Conservation (phyloP, 2,329 filamentous ascomycete species). For the Hymenoscyphus occultus region DNA sequence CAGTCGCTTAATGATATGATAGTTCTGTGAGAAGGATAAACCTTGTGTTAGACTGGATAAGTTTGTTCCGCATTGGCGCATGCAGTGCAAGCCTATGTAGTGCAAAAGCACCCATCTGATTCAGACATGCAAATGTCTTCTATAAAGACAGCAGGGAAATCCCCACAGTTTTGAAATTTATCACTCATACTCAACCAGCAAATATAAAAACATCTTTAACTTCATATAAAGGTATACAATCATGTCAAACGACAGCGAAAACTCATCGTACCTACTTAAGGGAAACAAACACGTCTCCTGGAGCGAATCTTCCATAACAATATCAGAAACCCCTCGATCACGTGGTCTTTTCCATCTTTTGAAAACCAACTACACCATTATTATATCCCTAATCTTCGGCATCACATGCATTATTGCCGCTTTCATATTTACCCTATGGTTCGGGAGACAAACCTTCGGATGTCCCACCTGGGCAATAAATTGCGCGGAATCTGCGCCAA, state of each 20-base stretch:
- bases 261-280: background rate
- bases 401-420: background rate
- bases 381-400: background rate
- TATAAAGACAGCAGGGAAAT: too few species aligned
- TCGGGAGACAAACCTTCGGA: conserved; percentile 1
- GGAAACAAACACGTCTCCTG: background rate
- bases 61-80: too few species aligned
- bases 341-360: background rate
- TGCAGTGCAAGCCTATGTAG: too few species aligned
- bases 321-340: background rate
- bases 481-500: background rate
- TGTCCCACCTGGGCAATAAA: background rate
- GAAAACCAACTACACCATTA: background rate
- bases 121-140: too few species aligned
- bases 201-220: background rate
- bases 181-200: too few species aligned
- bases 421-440: background rate
- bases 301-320: background rate
- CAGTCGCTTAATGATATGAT: too few species aligned
- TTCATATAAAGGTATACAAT: background rate
- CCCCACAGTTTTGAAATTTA: too few species aligned
- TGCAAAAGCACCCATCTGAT: too few species aligned
- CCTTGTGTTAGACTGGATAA: too few species aligned
- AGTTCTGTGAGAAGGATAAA: too few species aligned
- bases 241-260: background rate